These are phyloP conservation scores for Claviceps arundinis DNA, from an alignment of 2,329 filamentous ascomycete species.

Conservation along the genomic window DNA sequence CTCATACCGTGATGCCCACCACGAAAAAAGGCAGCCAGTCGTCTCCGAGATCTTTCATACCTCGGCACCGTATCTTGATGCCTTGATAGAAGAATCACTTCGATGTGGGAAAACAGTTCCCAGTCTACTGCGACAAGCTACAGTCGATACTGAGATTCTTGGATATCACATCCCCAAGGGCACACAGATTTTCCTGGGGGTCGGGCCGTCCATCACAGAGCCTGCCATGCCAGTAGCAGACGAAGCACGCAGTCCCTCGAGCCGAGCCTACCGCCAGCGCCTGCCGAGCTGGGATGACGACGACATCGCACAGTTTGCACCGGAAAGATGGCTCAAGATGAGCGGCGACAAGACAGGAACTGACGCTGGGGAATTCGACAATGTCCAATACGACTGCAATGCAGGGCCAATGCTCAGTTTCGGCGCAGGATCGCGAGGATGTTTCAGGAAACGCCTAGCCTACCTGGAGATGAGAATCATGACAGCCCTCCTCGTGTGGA, in stretches of 20 bases:
- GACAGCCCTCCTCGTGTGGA: constrained; percentile 14
- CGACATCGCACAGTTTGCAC: constrained; percentile 3
- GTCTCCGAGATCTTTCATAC: constrained; percentile 14
- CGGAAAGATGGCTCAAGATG: constrained; percentile 21
- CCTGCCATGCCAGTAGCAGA: background rate
- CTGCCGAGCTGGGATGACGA: constrained; percentile 15
- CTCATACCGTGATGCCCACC: constrained; percentile 9
- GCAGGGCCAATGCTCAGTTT: constrained; percentile 10
- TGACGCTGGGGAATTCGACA: background rate
- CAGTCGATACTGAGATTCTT: constrained; percentile 19
- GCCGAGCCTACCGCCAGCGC: constrained; percentile 5
- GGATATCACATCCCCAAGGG: constrained; percentile 21
- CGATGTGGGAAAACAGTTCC: constrained; percentile 15
- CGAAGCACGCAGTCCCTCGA: constrained; percentile 11
- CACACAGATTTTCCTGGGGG: constrained; percentile 16
- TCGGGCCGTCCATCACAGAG: constrained; percentile 9
- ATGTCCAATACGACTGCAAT: background rate
- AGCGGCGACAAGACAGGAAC: constrained; percentile 1
- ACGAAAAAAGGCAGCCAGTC: constrained; percentile 11
- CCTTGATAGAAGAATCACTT: constrained; percentile 23
- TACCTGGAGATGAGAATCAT: constrained; percentile 16
- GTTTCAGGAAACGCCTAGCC: constrained; percentile 16
- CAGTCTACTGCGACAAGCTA: constrained; percentile 15
- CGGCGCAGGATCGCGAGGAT: constrained; percentile 12
- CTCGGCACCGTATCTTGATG: constrained; percentile 21